phyloP scores from a whole-genome alignment of 106 monocot species.

The Dendrobium chrysotoxum region DNA sequence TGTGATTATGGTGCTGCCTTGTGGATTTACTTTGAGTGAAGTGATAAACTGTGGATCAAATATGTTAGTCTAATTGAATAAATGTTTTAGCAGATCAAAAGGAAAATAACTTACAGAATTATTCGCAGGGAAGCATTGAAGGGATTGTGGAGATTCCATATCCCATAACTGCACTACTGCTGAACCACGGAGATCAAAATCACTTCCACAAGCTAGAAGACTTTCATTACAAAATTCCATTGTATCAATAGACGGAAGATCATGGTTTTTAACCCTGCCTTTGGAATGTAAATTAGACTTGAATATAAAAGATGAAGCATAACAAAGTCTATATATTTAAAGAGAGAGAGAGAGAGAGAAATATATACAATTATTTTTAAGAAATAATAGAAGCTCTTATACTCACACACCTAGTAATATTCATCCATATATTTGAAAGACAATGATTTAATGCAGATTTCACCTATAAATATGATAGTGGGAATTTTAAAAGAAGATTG shows the following conservation, averaged over 20 bases:
- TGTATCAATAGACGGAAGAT: slow-evolving; percentile 41
- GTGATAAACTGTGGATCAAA: slow-evolving; percentile 58
- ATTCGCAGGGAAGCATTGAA: slow-evolving; percentile 52
- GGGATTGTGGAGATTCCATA: slow-evolving; percentile 60
- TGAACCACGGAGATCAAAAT: slow-evolving; percentile 46
- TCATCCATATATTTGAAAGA: too few species aligned
- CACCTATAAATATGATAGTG: too few species aligned
- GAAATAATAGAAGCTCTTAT: too few species aligned
- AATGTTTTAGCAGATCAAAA: neutral
- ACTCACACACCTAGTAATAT: too few species aligned
- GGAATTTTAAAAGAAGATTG: too few species aligned
- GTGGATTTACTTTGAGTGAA: slow-evolving; percentile 54
- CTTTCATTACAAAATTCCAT: slow-evolving; percentile 74
- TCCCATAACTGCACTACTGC: slow-evolving; percentile 85
- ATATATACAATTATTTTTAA: too few species aligned
- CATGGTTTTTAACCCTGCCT: slow-evolving; percentile 30
- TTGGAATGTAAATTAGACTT: slow-evolving; percentile 1
- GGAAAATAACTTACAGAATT: slow-evolving; percentile 62
- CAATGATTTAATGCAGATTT: too few species aligned
- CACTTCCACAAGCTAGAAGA: slow-evolving; percentile 67
- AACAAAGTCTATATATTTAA: too few species aligned
- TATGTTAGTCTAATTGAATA: neutral
- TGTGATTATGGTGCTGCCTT: slow-evolving; percentile 59
- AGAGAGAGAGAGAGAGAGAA: too few species aligned
- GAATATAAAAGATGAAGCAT: neutral